These are phyloP conservation scores for Cutaneotrichosporon cyanovorans DNA, from an alignment of 1,284 basidiomycete species.

Conservation along the genomic window DNA sequence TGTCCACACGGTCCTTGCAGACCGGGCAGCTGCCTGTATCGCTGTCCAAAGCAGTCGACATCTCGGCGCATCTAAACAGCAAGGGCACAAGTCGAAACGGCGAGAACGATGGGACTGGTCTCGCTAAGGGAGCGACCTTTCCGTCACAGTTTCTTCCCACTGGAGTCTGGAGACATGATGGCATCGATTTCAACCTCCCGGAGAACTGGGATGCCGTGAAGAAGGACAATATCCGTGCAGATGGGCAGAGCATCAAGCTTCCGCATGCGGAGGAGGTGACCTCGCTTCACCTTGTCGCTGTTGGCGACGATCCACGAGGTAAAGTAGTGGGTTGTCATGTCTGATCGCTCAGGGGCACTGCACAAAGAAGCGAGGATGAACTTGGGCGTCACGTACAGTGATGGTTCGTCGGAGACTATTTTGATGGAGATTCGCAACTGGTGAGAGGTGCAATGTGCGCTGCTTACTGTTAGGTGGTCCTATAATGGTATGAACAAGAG, in stretches of 20 bases:
- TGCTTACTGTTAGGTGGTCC: conserved; percentile 3
- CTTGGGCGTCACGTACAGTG: neutral
- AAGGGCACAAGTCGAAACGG: conserved; percentile 7
- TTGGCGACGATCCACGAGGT: conserved; percentile 16
- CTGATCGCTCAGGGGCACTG: conserved; percentile 6
- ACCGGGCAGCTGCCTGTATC: neutral
- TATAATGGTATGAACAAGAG: conserved; percentile 17
- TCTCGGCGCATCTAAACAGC: conserved; percentile 9
- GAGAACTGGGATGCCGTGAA: neutral
- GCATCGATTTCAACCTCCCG: conserved; percentile 10
- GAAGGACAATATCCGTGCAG: conserved; percentile 6
- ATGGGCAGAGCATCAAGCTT: conserved; percentile 2
- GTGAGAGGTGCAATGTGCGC: neutral
- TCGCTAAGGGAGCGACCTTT: conserved; percentile 12
- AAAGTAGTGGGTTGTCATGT: conserved; percentile 4
- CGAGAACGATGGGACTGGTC: conserved; percentile 6
- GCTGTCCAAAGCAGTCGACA: too few relatives aligned
- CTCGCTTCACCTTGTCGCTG: conserved; percentile 8
- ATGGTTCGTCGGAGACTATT: neutral
- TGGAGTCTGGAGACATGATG: conserved; percentile 8
- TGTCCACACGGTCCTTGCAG: neutral
- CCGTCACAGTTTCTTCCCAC: conserved; percentile 7
- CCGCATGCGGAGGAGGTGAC: conserved; percentile 1
- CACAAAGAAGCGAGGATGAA: neutral
- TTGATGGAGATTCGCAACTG: conserved; percentile 14